A percentile compares a stretch with the other conserved stretches of the same genome.
These are phyloP conservation scores for Pestalotiopsis sp. DNA, from an alignment of 2,329 filamentous ascomycete genomes.

Conservation along the genomic window DNA sequence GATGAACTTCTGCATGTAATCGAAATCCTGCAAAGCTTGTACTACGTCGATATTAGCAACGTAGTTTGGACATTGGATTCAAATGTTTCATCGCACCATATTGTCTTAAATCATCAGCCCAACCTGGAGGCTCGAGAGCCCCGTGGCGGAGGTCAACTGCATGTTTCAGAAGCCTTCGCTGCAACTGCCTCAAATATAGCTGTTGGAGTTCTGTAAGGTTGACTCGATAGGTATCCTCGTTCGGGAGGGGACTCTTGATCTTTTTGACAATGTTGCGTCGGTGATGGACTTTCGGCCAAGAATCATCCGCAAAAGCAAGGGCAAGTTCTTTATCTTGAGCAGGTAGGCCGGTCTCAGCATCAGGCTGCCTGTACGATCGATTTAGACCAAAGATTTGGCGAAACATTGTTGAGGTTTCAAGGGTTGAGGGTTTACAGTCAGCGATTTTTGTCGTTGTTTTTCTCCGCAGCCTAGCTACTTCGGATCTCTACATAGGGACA, in stretches of 20 bases:
- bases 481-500: too few species aligned
- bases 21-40: conserved; percentile 20
- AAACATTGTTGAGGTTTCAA: background rate
- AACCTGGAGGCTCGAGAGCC: background rate
- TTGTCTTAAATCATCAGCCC: conserved; percentile 11
- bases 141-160: background rate
- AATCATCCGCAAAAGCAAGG: background rate
- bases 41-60: background rate
- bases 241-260: background rate
- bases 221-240: conserved; percentile 6
- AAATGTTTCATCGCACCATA: background rate
- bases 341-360: background rate
- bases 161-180: conserved; percentile 15
- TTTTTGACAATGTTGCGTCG: background rate
- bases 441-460: too few species aligned
- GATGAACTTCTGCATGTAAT: conserved; percentile 20
- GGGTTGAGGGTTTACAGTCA: too few species aligned
- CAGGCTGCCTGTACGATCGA: background rate
- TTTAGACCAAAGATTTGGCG: background rate
- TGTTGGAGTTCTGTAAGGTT: conserved; percentile 18
- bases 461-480: too few species aligned
- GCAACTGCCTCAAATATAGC: conserved; percentile 16
- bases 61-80: too few species aligned
- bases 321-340: too few species aligned
- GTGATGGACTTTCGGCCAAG: background rate